Evolutionary conservation across 1,284 basidiomycete species (phyloP), one percentile per base, ranked within the genome.

Genomic region (Moesziomyces sp.): DNA sequence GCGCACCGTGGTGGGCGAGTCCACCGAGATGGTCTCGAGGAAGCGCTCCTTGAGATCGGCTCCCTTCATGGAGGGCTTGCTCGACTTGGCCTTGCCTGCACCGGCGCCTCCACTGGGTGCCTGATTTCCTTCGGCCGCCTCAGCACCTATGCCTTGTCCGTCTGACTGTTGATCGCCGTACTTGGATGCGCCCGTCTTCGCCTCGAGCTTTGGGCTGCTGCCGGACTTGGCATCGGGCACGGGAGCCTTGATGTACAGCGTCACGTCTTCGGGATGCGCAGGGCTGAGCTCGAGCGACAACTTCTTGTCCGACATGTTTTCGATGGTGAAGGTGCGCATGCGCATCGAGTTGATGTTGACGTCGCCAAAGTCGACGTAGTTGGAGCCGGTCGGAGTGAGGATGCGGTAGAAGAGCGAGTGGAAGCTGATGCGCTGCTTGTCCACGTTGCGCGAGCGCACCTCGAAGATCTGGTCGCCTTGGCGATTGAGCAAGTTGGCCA

Each of bases 361-460:
- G 28, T 85, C 85, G 38, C 86, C 86, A 75, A 87, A 87, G 61
- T 87, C 87, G 56, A 87, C 74, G 61, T 86, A 87, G 79, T 87
- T 87, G 58, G 84, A 83, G 9, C 87, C 87, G 16, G 85, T 84
- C 2, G 86, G 85, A 13, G 87, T 87, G 47, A 87, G 82, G 58
- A 87, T 86, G n/a, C 86, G 85, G 76, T 87, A 87, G 45, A 87
- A 84, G 61, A 87, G 85, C 26, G 86, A 87, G 68, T 87, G 87
- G 52, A 87, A 85, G 30, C 86, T 86, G 61, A 87, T 84, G 45
- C 87, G 85, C 77, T 87, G 85, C 51, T 86, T 80, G 70, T 87
- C 87, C 51, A 87, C 85, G 60, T 87, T 87, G 56, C 82, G 82
- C 30, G 86, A 85, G 23, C 85, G 82, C 47, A 87, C 85, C 58